Base-by-base conservation (phyloP, 441 rosid species). In the Viola pubescens region DNA sequence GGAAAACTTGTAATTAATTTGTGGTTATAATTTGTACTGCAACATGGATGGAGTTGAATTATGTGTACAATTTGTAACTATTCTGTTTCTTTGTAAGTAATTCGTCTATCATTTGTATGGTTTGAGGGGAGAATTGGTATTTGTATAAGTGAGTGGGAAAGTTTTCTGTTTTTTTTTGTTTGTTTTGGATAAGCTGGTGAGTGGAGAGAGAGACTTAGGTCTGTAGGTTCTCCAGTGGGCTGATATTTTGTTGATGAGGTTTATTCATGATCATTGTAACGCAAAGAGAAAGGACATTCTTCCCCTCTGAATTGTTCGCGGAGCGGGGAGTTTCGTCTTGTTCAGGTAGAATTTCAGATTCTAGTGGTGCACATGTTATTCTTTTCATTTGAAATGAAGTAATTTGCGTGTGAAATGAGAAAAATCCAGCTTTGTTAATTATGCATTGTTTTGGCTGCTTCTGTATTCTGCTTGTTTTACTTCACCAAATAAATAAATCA, bases 261-360 rank as follows among this genome's bases (percentile, higher is more conserved):
- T 69, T 67, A 26, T 26, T 26, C 34, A 26, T 56, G 62, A 13
- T 66, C 73, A 56, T 65, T 66, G 19, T 65, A 26, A 50, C 40
- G 48, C 70, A 59, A 19, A 52, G 37, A 47, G 9, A 60, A 66
- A 55, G 71, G 54, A 61, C 54, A 50, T 45, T 12, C 60, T 59
- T 66, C 73, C 66, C 68, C 70, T 55, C 67, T 54, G 51, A 65
- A 52, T 60, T 4, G 61, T 14, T 53, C 57, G 52, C 56, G 61
- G 64, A 65, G 71, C 54, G 54, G 62, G 69, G 67, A 71, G 69
- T 60, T 73, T 47, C 71, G 19, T 73, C 74, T 62, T 70, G 12
- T 60, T 44, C 83, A 77, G 86, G 84, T 80, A 76, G 82, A 65
- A 45, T 66, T 61, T 75, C 56, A 63, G 73, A 66, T 67, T 78